phyloP scores from a whole-genome alignment of 1,284 basidiomycete species.

The Dichomitus squalens region DNA sequence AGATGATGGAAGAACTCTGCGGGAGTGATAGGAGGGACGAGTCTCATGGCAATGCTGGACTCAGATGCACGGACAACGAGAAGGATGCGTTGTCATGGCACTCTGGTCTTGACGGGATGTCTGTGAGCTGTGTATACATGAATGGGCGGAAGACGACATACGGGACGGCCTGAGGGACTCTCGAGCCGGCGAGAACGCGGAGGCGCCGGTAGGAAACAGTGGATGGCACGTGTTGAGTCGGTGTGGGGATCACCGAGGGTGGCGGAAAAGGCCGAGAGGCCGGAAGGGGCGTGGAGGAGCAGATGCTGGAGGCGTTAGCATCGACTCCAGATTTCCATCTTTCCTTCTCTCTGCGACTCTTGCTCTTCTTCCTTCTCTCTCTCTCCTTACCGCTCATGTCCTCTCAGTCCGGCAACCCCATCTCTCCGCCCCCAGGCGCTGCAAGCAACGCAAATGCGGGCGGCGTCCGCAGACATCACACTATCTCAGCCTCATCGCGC shows the following conservation, averaged over 20 bases:
- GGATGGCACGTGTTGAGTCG: not conserved
- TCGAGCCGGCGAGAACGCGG: constrained; percentile 3
- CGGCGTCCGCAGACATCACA: constrained; percentile 75
- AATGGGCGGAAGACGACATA: not conserved
- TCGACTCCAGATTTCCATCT: constrained; percentile 21
- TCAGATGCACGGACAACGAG: not conserved
- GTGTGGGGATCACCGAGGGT: not conserved
- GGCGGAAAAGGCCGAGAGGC: not conserved
- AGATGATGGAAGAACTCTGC: constrained; percentile 33
- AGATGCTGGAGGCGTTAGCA: not conserved
- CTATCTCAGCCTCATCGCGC: constrained; percentile 77
- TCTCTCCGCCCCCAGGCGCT: constrained; percentile 37
- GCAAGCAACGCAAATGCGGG: constrained; percentile 30
- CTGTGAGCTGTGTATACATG: not conserved
- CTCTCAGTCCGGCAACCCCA: constrained; percentile 34
- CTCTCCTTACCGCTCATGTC: constrained; percentile 31
- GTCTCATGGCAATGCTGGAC: constrained; percentile 6
- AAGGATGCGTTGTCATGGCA: constrained; percentile 9
- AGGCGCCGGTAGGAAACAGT: not conserved
- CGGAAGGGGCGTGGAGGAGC: not conserved
- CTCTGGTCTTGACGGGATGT: not conserved
- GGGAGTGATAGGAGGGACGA: constrained; percentile 25
- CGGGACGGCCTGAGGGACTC: not conserved
- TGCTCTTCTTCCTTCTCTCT: constrained; percentile 16
- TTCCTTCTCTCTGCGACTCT: constrained; percentile 21